Evolutionary conservation across 768 basidiomycete species (phyloP), one percentile per base, ranked within the genome.

Genomic region (Candolleomyces eurysporus): DNA sequence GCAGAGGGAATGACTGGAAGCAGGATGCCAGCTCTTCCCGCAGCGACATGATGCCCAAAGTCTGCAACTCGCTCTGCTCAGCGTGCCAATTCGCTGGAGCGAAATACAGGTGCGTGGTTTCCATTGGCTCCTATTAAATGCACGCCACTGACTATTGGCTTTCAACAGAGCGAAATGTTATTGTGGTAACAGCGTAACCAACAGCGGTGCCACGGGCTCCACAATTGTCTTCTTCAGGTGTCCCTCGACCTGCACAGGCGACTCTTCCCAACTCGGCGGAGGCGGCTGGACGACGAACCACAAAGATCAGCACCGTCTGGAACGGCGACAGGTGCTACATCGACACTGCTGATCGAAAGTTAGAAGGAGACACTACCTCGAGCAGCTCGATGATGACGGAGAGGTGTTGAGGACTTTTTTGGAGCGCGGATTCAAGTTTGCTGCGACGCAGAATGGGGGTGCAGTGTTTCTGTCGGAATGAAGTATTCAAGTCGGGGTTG

Each of bases 381-480:
- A 32, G 45, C 45, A 46, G 19, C 13, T 5, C 45, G 45, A 74
- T 76, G 72, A 76, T 75, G 11, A 67, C 67, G 1, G 68, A 72
- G 19, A 65, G 39, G 39, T 78, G 76, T 57, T 70, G 69, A 9
- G 56, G 48, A 61, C 67, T 22, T 78, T 75, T 53, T 61, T 69
- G 4, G 51, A 52, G 17, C 67, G 55, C 31, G 72, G 73, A 1
- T 73, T 66, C 54, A 68, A 62, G 10, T 69, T 75, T 58, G 76
- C 76, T 26, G 76, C 68, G 6, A 70, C 72, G 10, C 73, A 77
- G 54, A 68, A 72, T 51, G 75, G 74, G 3, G 58, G n/a, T 58
- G 5, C 69, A 78, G 57, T 77, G 76, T 57, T 72, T 69, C 59
- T 78, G 77, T 59, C 75, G 75, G 26, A 62, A 46, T 31, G 17